Evolutionary conservation across 2,329 filamentous ascomycete species (phyloP), one percentile per base, ranked within the genome.

Genomic region (Metarhizium anisopliae): DNA sequence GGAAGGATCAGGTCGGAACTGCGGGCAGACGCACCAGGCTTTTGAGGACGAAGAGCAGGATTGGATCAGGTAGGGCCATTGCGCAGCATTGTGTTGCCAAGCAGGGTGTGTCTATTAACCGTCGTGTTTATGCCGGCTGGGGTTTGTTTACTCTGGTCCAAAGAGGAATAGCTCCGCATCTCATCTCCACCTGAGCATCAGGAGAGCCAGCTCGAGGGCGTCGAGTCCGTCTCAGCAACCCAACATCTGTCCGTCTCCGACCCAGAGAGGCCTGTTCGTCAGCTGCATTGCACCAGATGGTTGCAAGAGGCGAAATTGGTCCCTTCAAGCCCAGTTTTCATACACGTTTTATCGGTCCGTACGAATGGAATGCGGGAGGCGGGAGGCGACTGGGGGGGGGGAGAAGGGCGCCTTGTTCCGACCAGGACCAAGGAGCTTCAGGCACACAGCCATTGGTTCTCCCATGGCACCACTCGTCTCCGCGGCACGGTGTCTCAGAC

Each of bases 31-130:
- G 67, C 63, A 62, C 64, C 63, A 64, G 65, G 69, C 64, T 72
- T 73, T 72, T 73, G 71, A 72, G 64, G 68, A 66, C 65, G 65
- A 59, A 35, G 67, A 64, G 63, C 60, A 58, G 63, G 66, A 66
- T 67, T 62, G 64, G 65, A 65, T 56, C 51, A 60, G 43, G 53
- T 47, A 42, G 47, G 56, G 55, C 55, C 52, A 53, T 56, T 54
- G 55, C 52, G 25, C 38, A 35, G 36, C 56, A 58, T n/a, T 50
- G 38, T 47, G 56, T 55, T 57, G 53, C 55, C 59, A 50, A 57
- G 59, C 56, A 66, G 64, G 62, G 66, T 60, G 62, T 59, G 45
- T 58, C 56, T 63, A 64, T 64, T 20, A 58, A 58, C 53, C 49
- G 54, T 56, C 56, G 55, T 64, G 59, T 64, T 62, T 60, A 61